These are phyloP conservation scores for Triticum aestivum DNA, from an alignment of 176 grass and related monocot genomes.

Conservation along the genomic window DNA sequence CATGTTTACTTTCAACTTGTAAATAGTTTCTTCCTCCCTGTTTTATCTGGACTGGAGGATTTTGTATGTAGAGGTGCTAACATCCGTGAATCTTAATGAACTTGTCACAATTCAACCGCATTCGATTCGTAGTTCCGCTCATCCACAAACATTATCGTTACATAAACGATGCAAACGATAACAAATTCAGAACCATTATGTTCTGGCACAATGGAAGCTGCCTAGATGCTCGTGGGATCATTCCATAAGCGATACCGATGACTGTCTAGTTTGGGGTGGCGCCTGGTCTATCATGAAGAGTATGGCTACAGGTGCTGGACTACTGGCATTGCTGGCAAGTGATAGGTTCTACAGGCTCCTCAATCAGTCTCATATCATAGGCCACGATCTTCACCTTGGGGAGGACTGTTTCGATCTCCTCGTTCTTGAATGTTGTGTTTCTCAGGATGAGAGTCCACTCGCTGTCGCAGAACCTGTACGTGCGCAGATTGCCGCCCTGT, in stretches of 20 bases:
- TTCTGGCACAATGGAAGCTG: background rate
- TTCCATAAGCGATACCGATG: background rate
- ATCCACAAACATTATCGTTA: background rate
- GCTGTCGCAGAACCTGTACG: slow-evolving; percentile 88
- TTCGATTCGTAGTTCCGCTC: background rate
- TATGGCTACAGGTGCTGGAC: background rate
- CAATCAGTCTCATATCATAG: background rate
- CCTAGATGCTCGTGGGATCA: background rate
- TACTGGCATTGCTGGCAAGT: background rate
- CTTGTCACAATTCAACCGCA: background rate
- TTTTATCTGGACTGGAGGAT: background rate
- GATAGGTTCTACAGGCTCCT: background rate
- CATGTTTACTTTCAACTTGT: slow-evolving; percentile 23
- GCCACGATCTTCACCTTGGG: slow-evolving; percentile 83
- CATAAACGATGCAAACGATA: background rate
- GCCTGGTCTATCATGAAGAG: background rate
- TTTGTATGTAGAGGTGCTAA: background rate
- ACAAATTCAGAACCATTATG: background rate
- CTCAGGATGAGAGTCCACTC: slow-evolving; percentile 86
- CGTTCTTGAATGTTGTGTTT: slow-evolving; percentile 62
- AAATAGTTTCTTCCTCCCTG: background rate
- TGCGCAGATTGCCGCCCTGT: slow-evolving; percentile 93
- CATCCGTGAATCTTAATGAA: background rate
- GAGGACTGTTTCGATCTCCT: slow-evolving; percentile 42
- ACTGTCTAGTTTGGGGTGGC: background rate